A percentile compares a stretch with the other conserved stretches of the same genome.
Evolutionary conservation across 768 basidiomycete species (phyloP).

Genomic region (Jaapia argillacea): DNA sequence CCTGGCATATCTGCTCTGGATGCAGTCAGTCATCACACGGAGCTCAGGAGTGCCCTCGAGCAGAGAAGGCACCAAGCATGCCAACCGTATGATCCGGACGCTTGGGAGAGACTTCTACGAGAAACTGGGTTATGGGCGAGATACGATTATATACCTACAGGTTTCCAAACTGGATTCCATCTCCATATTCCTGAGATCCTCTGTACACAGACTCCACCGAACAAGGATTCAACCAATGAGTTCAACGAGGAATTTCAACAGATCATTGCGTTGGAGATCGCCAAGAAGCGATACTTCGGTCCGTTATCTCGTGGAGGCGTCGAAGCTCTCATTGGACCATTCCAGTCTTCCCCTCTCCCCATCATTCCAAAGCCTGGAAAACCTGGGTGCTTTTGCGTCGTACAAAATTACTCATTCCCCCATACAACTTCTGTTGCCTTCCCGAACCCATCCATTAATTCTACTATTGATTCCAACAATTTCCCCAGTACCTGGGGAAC

Average conservation of each 20-base stretch:
- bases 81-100: no score
- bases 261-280: background rate
- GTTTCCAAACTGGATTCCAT: no score
- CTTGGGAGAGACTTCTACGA: no score
- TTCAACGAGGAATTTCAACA: background rate
- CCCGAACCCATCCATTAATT: constrained; percentile 21
- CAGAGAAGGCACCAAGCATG: no score
- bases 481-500: constrained; percentile 37
- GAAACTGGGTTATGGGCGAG: no score
- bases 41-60: no score
- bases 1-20: no score
- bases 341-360: constrained; percentile 22
- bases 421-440: background rate
- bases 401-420: constrained; percentile 23
- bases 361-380: constrained; percentile 19
- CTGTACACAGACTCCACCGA: background rate
- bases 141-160: no score
- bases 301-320: constrained; percentile 7
- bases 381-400: constrained; percentile 10
- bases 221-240: no score
- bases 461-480: constrained; percentile 18
- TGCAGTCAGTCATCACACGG: no score
- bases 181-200: background rate
- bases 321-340: constrained; percentile 12
- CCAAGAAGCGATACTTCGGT: constrained; percentile 2